Conservation (phyloP, 768 basidiomycete genomes). For the Coprinellus micaceus region DNA sequence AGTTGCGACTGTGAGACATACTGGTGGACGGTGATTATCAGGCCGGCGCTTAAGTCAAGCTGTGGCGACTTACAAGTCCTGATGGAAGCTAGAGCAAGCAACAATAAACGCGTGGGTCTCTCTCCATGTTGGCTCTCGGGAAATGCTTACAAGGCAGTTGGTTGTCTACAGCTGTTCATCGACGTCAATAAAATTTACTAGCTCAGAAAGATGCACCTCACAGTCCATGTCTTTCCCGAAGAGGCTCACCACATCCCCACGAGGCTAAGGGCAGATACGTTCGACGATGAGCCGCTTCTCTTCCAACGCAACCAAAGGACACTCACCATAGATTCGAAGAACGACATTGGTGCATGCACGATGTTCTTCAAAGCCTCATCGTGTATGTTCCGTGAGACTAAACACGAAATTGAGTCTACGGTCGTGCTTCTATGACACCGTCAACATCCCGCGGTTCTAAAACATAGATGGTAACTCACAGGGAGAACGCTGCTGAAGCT, state of each 20-base stretch:
- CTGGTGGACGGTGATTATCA: slow-evolving; percentile 23
- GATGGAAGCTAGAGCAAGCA: slow-evolving; percentile 42
- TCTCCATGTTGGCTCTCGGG: background rate
- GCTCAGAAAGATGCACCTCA: slow-evolving; percentile 20
- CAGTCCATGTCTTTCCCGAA: slow-evolving; percentile 68
- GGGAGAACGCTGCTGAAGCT: slow-evolving; percentile 48
- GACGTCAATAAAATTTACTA: background rate
- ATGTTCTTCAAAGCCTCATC: slow-evolving; percentile 51
- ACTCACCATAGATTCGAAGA: slow-evolving; percentile 66
- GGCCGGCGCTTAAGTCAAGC: background rate
- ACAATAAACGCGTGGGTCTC: background rate
- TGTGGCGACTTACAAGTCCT: slow-evolving; percentile 43
- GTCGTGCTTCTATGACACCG: slow-evolving; percentile 38
- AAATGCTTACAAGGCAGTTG: slow-evolving; percentile 44
- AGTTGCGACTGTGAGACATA: slow-evolving; percentile 45
- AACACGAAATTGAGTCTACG: slow-evolving; percentile 49
- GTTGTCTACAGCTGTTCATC: slow-evolving; percentile 49
- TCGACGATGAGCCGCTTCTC: too few relatives aligned
- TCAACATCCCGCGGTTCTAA: background rate
- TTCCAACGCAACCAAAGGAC: too few relatives aligned
- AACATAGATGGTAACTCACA: slow-evolving; percentile 34
- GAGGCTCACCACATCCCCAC: slow-evolving; percentile 56
- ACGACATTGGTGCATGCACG: slow-evolving; percentile 70
- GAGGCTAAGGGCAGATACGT: slow-evolving; percentile 36
- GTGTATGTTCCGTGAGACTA: slow-evolving; percentile 63